Evolutionary conservation across 2,329 filamentous ascomycete species (phyloP), one percentile per base, ranked within the genome.

Genomic region (Cladosporium cucumerinum): DNA sequence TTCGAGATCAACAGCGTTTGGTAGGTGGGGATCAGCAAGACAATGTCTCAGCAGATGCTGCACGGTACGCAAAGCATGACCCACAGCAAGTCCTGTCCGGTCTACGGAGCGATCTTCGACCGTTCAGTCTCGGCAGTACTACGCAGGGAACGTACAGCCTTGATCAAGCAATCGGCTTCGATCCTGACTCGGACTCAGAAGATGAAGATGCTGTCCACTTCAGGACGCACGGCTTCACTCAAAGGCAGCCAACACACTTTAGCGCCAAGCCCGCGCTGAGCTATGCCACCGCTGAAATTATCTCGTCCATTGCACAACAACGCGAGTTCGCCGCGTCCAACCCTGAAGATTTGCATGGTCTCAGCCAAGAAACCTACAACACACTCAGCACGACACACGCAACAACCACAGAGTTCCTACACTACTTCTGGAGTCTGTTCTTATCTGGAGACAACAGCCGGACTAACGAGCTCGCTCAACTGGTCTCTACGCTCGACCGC

Each of bases 341-440:
- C 58, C 67, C 55, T 65, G 68, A 73, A 49, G 69, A 72, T 11
- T 61, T 73, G n/a, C 66, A 69, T 25, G 77, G 76, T 21, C 74
- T 83, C 0, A 76, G 75, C 14, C 74, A 78, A 63, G 61, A 76
- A 2, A 79, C 87, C 1, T 87, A 87, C 69, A 87, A 90, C 69
- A 84, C 84, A 21, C 74, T 91, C n/a, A 83, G 81, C 14, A 82
- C 90, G 63, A 97, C 94, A 0, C 93, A 98, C 75, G 93, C 93
- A 61, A 99, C 95, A 0, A 96, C 92, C 0, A 89, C 91, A 43
- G 95, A 99, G 74, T 99, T 98, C 73, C 81, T 99, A n/a, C 91
- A 94, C 72, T 96, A 98, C 76, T 99, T 99, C 80, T 99, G 94
- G 94, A 85, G 87, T 36, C 88, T 93, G 0, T 99, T 96, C 73